phyloP scores from a whole-genome alignment of 495 filamentous ascomycete genomes.

The Ramalina intermedia region DNA sequence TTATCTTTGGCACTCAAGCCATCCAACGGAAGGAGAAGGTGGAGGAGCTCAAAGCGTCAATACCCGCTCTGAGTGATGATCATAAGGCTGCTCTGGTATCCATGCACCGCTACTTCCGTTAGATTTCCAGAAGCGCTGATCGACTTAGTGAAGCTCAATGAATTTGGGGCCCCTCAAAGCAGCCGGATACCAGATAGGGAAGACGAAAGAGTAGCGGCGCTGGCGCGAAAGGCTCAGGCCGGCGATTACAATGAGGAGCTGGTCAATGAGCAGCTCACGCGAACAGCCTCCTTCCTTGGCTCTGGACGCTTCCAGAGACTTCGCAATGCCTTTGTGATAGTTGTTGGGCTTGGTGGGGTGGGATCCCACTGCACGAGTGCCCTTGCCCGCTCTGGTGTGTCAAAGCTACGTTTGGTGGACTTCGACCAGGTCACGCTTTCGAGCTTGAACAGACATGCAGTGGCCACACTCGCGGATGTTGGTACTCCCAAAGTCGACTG shows the following conservation, averaged over 20 bases:
- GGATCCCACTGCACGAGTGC: constrained; percentile 83
- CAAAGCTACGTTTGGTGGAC: constrained; percentile 77
- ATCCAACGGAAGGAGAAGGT: constrained; percentile 47
- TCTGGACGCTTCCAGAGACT: constrained; percentile 66
- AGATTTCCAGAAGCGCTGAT: constrained; percentile 17
- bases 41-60: constrained; percentile 55
- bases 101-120: background rate
- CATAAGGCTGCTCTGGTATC: constrained; percentile 29
- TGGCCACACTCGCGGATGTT: constrained; percentile 87
- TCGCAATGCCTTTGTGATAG: constrained; percentile 65
- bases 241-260: constrained; percentile 93
- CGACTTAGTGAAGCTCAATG: constrained; percentile 49
- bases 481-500: constrained; percentile 89
- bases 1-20: constrained; percentile 59
- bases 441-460: constrained; percentile 83
- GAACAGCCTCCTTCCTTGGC: constrained; percentile 84
- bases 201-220: constrained; percentile 57
- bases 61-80: constrained; percentile 38
- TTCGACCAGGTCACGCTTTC: constrained; percentile 96
- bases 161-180: constrained; percentile 51
- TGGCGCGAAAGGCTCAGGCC: constrained; percentile 65
- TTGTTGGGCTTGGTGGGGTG: constrained; percentile 90
- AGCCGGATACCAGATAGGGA: constrained; percentile 44
- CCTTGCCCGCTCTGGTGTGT: constrained; percentile 77
- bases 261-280: constrained; percentile 88